Percentiles rank a stretch among this genome's conserved stretches.
These are phyloP conservation scores for Eimeria tenella DNA, from an alignment of 169 alveolate genomes.

Conservation along the genomic window DNA sequence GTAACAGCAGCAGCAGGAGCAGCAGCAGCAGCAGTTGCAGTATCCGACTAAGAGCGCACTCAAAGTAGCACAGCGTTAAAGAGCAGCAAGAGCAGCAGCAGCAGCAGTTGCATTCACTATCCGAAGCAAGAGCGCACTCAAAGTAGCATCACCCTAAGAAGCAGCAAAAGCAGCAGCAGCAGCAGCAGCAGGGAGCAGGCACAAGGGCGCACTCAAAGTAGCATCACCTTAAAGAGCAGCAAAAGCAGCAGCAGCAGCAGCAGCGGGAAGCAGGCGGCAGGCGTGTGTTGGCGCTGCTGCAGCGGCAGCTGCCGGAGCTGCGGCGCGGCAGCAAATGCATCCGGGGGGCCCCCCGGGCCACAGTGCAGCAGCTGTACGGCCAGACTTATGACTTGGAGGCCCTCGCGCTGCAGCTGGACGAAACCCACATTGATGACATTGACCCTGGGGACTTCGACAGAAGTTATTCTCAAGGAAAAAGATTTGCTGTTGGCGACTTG, in stretches of 20 bases:
- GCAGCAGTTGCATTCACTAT: not conserved
- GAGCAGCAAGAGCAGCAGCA: not conserved
- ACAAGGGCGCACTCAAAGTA: not conserved
- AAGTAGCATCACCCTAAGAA: not conserved
- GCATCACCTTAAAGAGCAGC: not conserved
- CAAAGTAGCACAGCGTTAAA: not conserved
- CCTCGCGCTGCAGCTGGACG: constrained; percentile 60
- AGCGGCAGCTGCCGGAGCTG: constrained; percentile 44
- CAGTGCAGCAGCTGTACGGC: constrained; percentile 75
- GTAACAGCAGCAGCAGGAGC: too few species aligned
- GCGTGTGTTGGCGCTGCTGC: not conserved
- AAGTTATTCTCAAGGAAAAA: constrained; percentile 38
- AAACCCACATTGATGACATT: constrained; percentile 38
- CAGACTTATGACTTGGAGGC: constrained; percentile 72
- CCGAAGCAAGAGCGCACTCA: not conserved
- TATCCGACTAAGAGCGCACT: not conserved
- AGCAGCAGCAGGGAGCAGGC: not conserved
- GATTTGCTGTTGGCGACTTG: constrained; percentile 63
- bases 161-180: not conserved
- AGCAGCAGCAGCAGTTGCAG: constrained; percentile 6
- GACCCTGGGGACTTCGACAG: constrained; percentile 71
- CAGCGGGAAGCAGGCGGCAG: not conserved
- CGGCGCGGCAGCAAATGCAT: constrained; percentile 45
- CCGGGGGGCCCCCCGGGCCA: constrained; percentile 72
- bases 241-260: constrained; percentile 4